Evolutionary conservation across 306 rosid genomes (phyloP).

Genomic region (Lathyrus aphaca): DNA sequence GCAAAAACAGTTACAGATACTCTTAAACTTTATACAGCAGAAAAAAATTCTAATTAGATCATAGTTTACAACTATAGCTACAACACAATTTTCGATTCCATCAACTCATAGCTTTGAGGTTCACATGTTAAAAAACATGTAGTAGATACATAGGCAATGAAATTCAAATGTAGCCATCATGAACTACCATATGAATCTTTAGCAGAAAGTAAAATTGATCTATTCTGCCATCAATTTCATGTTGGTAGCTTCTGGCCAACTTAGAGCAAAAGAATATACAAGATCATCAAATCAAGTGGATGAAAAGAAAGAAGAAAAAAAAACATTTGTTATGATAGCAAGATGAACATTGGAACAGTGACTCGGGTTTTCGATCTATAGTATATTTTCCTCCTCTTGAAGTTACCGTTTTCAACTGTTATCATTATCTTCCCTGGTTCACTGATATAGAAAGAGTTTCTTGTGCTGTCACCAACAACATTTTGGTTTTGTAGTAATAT

Average conservation of each 20-base stretch:
- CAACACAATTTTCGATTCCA: constrained; percentile 6
- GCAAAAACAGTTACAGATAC: too few species aligned
- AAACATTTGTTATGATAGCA: constrained; percentile 34
- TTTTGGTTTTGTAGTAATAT: constrained; percentile 68
- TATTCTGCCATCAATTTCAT: constrained; percentile 32
- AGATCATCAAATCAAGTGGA: constrained; percentile 23
- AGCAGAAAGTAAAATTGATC: constrained; percentile 8
- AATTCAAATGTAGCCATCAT: constrained; percentile 19
- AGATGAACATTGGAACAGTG: constrained; percentile 68
- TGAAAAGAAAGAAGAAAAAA: neutral
- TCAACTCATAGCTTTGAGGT: constrained; percentile 18
- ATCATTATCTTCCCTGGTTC: constrained; percentile 84
- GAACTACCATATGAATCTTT: constrained; percentile 17
- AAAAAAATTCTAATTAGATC: neutral
- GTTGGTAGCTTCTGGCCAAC: constrained; percentile 4
- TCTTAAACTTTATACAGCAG: neutral
- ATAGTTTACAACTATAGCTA: neutral
- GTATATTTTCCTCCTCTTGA: constrained; percentile 63
- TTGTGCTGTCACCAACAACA: constrained; percentile 56
- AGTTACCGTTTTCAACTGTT: constrained; percentile 64
- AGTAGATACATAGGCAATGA: constrained; percentile 8
- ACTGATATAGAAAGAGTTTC: constrained; percentile 77
- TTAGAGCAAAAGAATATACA: constrained; percentile 30
- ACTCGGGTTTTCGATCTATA: constrained; percentile 68
- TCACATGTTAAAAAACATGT: constrained; percentile 26